Percentiles rank a stretch among this genome's conserved stretches.
phyloP scores from a whole-genome alignment of 139 green algal species.

The Coelastrella sp. region DNA sequence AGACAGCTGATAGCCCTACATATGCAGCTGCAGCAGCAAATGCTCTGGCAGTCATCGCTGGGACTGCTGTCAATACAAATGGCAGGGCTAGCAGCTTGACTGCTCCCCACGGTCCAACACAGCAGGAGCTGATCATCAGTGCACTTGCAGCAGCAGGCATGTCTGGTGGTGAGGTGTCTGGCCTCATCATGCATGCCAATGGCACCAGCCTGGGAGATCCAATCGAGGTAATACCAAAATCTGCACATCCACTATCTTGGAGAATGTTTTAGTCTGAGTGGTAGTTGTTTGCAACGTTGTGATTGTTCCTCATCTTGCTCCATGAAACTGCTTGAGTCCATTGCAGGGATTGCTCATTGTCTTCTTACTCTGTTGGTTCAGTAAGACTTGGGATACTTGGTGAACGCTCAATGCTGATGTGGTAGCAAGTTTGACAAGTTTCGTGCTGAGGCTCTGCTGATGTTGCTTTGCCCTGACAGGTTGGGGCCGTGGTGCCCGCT shows the following conservation, averaged over 20 bases:
- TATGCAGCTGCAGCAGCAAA: background rate
- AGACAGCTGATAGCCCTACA: background rate
- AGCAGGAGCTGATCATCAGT: slow-evolving; percentile 81
- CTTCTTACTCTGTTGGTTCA: no score
- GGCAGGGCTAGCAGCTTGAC: slow-evolving; percentile 87
- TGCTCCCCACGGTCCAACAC: slow-evolving; percentile 88
- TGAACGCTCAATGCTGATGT: no score
- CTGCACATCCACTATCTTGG: no score
- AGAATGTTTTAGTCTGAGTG: no score
- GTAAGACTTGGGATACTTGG: no score
- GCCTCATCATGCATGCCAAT: slow-evolving; percentile 86
- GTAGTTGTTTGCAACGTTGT: no score
- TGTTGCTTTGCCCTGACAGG: slow-evolving; percentile 58
- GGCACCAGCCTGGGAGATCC: slow-evolving; percentile 83
- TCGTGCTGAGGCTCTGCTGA: background rate
- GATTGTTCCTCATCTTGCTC: no score
- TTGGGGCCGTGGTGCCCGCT: slow-evolving; percentile 46
- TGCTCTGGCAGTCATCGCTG: slow-evolving; percentile 43
- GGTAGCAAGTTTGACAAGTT: no score
- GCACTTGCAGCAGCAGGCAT: slow-evolving; percentile 67
- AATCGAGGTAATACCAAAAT: slow-evolving; percentile 62
- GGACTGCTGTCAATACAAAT: slow-evolving; percentile 84
- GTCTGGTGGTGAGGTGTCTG: background rate
- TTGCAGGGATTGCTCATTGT: no score
- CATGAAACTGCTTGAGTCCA: no score